phyloP scores from a whole-genome alignment of 345 rosid species.

The Eucalyptus lansdowneana region DNA sequence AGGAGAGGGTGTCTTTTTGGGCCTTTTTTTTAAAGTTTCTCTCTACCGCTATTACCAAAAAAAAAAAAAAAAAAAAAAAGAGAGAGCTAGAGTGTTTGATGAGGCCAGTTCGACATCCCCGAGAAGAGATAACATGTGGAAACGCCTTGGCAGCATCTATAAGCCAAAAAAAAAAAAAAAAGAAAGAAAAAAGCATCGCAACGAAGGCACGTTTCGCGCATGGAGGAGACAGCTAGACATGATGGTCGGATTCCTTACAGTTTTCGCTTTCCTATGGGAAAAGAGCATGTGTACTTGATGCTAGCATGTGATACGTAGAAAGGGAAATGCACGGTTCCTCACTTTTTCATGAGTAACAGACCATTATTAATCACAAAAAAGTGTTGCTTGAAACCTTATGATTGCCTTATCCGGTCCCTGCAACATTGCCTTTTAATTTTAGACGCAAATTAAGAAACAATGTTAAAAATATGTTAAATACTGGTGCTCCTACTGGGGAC shows the following conservation, averaged over 20 bases:
- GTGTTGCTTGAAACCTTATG: not conserved
- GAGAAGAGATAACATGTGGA: too few relatives aligned
- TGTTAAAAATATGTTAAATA: not conserved
- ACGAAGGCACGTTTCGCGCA: not conserved
- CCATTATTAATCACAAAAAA: not conserved
- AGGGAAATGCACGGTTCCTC: not conserved
- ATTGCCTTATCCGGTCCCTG: not conserved
- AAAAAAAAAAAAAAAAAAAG: too few relatives aligned
- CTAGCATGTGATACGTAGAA: not conserved
- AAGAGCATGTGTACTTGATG: not conserved
- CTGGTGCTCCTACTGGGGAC: fast-evolving
- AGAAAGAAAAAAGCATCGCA: not conserved
- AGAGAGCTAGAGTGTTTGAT: not conserved
- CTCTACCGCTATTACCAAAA: not conserved
- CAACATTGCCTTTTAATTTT: not conserved
- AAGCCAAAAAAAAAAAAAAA: too few relatives aligned
- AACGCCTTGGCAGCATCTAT: too few relatives aligned
- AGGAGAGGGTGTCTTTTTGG: not conserved
- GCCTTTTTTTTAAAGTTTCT: not conserved
- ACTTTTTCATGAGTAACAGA: not conserved
- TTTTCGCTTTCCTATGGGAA: not conserved
- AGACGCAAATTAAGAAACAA: not conserved
- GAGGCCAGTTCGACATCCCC: not conserved
- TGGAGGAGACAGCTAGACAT: not conserved
- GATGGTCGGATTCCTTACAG: not conserved